These are phyloP conservation scores for Boletus patriciae DNA, from an alignment of 768 basidiomycete genomes.

Conservation along the genomic window DNA sequence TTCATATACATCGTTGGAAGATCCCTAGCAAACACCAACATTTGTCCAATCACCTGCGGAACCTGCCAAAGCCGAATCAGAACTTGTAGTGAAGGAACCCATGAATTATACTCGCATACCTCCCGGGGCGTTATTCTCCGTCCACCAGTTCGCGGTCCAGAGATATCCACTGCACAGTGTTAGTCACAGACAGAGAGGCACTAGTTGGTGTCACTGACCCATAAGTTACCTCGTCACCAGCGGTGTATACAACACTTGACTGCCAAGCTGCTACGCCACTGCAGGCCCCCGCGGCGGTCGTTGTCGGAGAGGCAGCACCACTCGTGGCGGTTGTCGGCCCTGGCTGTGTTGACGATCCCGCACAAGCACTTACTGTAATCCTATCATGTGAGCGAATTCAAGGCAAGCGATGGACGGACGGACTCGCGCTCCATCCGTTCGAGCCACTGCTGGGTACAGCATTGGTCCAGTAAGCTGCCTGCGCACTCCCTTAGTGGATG, in stretches of 20 bases:
- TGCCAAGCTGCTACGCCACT: constrained; percentile 51
- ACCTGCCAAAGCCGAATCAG: constrained; percentile 32
- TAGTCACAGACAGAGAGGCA: background rate
- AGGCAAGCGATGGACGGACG: constrained; percentile 19
- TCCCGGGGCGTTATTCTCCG: constrained; percentile 52
- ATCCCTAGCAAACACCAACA: constrained; percentile 48
- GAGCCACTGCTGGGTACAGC: constrained; percentile 47
- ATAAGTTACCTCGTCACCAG: constrained; percentile 51
- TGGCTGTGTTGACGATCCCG: constrained; percentile 8
- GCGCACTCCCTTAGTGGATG: background rate
- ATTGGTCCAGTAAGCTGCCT: constrained; percentile 65
- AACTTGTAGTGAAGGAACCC: background rate
- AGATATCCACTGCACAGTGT: constrained; percentile 25
- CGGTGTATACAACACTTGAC: constrained; percentile 47
- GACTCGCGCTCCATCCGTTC: constrained; percentile 67
- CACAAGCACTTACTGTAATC: constrained; percentile 25
- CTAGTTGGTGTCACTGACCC: constrained; percentile 38
- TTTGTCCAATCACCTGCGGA: constrained; percentile 55
- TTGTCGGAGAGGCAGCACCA: constrained; percentile 14
- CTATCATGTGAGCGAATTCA: background rate
- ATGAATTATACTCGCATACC: constrained; percentile 26
- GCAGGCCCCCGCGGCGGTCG: constrained; percentile 40
- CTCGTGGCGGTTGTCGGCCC: constrained; percentile 17
- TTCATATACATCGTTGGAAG: background rate
- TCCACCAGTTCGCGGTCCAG: constrained; percentile 64